Evolutionary conservation across 257 asterid genomes (phyloP), one percentile per base, ranked within the genome.

Genomic region (Lithospermum erythrorhizon): DNA sequence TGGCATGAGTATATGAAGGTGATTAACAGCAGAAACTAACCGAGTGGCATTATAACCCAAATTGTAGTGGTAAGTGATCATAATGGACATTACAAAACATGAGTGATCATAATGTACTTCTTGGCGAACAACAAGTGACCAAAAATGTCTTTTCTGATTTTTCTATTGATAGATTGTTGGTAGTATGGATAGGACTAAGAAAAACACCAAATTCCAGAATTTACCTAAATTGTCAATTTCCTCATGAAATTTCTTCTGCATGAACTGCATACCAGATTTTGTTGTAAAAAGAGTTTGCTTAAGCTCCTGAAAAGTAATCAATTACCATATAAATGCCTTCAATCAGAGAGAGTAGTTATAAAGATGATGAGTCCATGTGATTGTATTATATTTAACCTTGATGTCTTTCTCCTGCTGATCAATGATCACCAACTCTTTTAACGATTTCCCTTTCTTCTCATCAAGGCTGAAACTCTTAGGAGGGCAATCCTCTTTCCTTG

Each of bases 201-300:
- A 61, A 49, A 63, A 41, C 11, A 58, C 27, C 13, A 35, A 17
- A 61, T 27, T 54, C 52, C 52, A 11, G 24, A 72, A 59, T 81
- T 30, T 73, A 93, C 99, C 95, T 53, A 93, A 84, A 70, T 79
- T 87, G 32, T 76, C 75, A 57, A 93, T 22, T 78, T 89, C 99
- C 73, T 93, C 97, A 29, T 82, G 81, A 79, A 93, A 81, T 72
- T 83, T 93, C 79, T 65, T 81, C 78, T 89, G 99, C 95, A 89
- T 89, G 78, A 82, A 82, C 77, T 84, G 94, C 84, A 93, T 74
- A 45, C 97, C 94, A 15, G 97, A 79, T 82, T 83, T 93, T 64
- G 97, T 83, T 56, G 86, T 73, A 35, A 83, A 83, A 65, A 93
- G 85, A 65, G 84, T 76, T 73, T 81, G 89, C 83, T 82, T 93